phyloP scores from a whole-genome alignment of 139 green algal genomes.

The Tetradesmus lagerheimii region DNA sequence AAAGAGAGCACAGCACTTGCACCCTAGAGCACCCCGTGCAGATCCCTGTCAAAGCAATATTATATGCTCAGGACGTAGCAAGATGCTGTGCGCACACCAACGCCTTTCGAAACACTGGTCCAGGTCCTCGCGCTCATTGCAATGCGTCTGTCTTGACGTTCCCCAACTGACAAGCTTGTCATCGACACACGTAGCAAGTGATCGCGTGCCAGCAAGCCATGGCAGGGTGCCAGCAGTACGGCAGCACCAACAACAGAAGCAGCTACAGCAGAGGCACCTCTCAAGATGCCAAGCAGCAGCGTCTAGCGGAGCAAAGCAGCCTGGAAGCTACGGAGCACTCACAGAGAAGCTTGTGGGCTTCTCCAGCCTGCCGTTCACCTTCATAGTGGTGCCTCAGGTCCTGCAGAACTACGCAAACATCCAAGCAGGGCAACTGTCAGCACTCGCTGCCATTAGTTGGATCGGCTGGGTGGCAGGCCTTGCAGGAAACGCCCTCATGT shows the following conservation, averaged over 20 bases:
- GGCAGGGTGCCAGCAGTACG: background rate
- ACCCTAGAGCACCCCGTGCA: too few relatives aligned
- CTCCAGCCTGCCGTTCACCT: conserved; percentile 46
- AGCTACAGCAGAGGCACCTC: background rate
- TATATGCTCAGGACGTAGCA: background rate
- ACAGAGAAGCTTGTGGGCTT: conserved; percentile 37
- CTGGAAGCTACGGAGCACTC: background rate
- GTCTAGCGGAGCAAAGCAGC: background rate
- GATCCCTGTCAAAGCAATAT: too few relatives aligned
- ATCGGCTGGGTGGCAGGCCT: conserved; percentile 74
- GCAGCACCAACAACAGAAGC: background rate
- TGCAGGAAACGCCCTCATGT: conserved; percentile 83
- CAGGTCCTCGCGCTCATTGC: background rate
- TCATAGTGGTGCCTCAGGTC: conserved; percentile 76
- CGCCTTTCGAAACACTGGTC: background rate
- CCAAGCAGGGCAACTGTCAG: conserved; percentile 57
- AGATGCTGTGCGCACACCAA: background rate
- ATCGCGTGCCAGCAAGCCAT: background rate
- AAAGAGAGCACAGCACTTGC: too few relatives aligned
- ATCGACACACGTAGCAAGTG: background rate
- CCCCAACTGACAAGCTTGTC: background rate
- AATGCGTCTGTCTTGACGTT: background rate
- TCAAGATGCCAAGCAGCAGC: conserved; percentile 9
- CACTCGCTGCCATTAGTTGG: conserved; percentile 76
- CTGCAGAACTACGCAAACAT: conserved; percentile 78